Evolutionary conservation across 2,329 filamentous ascomycete genomes (phyloP), one percentile per base, ranked within the genome.

Genomic region (Ophiosphaerella korrae): DNA sequence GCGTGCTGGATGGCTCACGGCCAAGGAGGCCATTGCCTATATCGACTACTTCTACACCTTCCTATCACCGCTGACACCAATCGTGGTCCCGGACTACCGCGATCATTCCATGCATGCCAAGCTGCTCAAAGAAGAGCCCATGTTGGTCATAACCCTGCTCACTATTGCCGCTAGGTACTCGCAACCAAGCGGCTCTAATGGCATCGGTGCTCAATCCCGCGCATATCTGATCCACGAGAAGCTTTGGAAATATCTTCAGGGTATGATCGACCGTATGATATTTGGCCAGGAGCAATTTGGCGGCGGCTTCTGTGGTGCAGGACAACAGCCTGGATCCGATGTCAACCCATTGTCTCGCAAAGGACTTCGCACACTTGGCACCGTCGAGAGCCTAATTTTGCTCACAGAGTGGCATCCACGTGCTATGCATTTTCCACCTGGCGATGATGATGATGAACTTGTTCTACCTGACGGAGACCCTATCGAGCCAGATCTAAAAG

Each of bases 211-310:
- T 1, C 82, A 87, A 55, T 95, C 90, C 41, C 86, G 94, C 43
- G 90, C 92, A 0, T 90, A 94, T 64, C 88, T 91, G 41, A 96
- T 99, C 47, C 94, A 97, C 61, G 91, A 97, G 65, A 92, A 95
- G 72, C 83, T 97, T 5, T 99, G 94, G 94, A 90, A 87, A 26
- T 96, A 97, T 68, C 82, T 97, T 26, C 88, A 92, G 44, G 89
- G 91, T 51, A 97, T 97, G 89, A 94, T 97, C 59, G 91, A 96
- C 73, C 86, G 93, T 31, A 89, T 96, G 60, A 86, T 97, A 33
- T 97, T 92, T 89, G 94, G 92, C 7, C 93, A 97, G 70, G 93
- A 97, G 73, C 91, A 95, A 45, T 97, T 97, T 67, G 93, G 92
- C 26, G 90, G 90, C 23, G 91, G 90, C 13, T 92, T 93, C 71